Base-by-base conservation (phyloP, 805 yeast species). In the Tetrapisispora namnaoensis region DNA sequence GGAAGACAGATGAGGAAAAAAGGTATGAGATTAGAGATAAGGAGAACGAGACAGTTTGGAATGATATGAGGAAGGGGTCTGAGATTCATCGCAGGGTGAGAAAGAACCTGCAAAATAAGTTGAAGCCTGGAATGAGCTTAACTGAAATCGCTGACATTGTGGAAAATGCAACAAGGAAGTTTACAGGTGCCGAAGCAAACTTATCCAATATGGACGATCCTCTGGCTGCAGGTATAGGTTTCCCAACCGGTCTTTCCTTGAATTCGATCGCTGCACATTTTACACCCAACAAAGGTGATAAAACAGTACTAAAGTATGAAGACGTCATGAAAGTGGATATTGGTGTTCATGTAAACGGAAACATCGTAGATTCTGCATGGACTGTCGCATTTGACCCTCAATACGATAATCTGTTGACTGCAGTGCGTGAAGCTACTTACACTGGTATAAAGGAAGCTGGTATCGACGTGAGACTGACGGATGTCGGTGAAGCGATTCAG, bases 221-320 rank as follows among this genome's bases (percentile, higher is more conserved):
- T 17, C 62, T 63, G 44, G 66, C 70, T 24, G 93, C 88, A 17
- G 99, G 99, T 37, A 80, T 90, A 59, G 99, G 98, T 6, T 93
- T 93, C 76, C 99, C 99, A 45, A 89, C 97, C n/a, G 99, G 99
- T 51, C 76, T 93, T 37, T 87, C 96, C 1, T 68, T 91, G 54
- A 93, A 93, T 69, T 86, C 89, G 62, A 83, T 88, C 62, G 99
- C 99, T 24, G 99, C 99, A 0, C 99, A 93, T 66, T 93, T 89
- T 69, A 91, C 98, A 0, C 99, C 99, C 14, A 93, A 93, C 69
- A 83, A 91, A 5, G 96, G 96, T 13, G 99, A 93, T 66, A 87
- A 80, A 59, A 77, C 86, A 7, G 84, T 85, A 1, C 71, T 93
- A 56, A 72, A 76, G 52, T 79, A 88, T 59, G 95, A 87, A 52